Base-by-base conservation (phyloP, 2,329 filamentous ascomycete species). In the Colletotrichum siamense region DNA sequence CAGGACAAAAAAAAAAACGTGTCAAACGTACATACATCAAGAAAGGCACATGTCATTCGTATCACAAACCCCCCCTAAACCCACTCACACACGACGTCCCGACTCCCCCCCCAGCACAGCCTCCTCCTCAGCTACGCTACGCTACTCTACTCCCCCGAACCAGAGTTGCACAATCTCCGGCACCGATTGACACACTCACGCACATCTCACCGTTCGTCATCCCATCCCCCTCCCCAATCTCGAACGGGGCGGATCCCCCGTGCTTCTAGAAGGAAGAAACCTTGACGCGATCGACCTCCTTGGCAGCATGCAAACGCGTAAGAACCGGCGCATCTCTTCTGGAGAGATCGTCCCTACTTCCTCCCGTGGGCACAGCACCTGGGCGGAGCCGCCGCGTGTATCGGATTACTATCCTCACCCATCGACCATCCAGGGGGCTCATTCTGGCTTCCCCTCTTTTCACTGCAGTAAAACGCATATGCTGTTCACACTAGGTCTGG, bases 251-350 rank as follows among this genome's bases (percentile, higher is more conserved):
- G 12, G 55, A 55, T 62, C 39, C 55, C n/a, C 69, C n/a, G 22
- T 73, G 63, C 63, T 73, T 73, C 62, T 68, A 73, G 69, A 75
- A 75, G 69, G 26, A n/a, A 36, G 13, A 63, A 63, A 69, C 34
- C 63, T 68, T 32, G 73, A 34, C 15, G 39, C 16, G 63, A 75
- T 75, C 62, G 55, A 32, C 36, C 69, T 36, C 22, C 63, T 75
- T 68, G 63, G 63, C 73, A n/a, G 24, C 59, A 30, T 44, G 49
- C 16, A 36, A 52, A 65, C 30, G 30, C 52, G 28, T 34, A 52
- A 72, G 28, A 18, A 24, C 26, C n/a, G 22, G 16, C 55, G 39
- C 22, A 8, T 65, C 15, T 65, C 8, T 39, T 22, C 13, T 22
- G 8, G 28, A 24, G 32, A 55, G 30, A 73, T 73, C 36, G 65